Base-by-base conservation (phyloP, 768 basidiomycete genomes). In the Podaxis sp. region DNA sequence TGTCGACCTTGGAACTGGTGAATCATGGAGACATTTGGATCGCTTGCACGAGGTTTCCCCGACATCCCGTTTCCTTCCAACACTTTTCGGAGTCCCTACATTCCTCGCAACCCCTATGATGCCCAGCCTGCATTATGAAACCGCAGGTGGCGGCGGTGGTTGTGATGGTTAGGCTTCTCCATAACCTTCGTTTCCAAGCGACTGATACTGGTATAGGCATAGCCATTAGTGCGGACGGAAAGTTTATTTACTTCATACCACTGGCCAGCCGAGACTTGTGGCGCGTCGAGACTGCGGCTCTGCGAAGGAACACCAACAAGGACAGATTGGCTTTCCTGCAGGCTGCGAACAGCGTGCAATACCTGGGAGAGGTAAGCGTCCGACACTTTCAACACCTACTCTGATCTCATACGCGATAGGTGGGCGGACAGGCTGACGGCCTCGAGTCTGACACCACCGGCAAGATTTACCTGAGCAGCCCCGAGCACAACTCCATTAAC, bases 21-120 rank as follows among this genome's bases (percentile, higher is more conserved):
- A 60, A 60, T 67, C 66, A 11, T 67, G 66, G 66, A 61, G 66
- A 17, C 65, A 67, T 53, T 60, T 67, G 46, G 62, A 65, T 52
- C 60, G 56, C 4, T 40, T 63, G 46, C 26, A 36, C 13, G 33
- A 24, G 11, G 61, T 63, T 15, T 59, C 64, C 3, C 52, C 65
- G 6, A 42, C 19, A 19, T 63, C 61, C 9, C 53, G 66, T 12
- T 63, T 65, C 24, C 57, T 67, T 15, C 61, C 66, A 33, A 65
- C 66, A 22, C 38, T 67, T 9, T 64, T 65, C 8, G 66, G 66
- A 9, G 44, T 61, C 5, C 66, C 66, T 1, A 66, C 66, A 12
- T 66, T 64, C 51, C n/a, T 44, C 6, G 39, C 51, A 30, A 56
- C 63, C 3, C 63, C 63, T 13, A 26, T 61, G 66, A 57, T 28